These are phyloP conservation scores for Trichophyton benhamiae DNA, from an alignment of 2,329 filamentous ascomycete species.

Conservation along the genomic window DNA sequence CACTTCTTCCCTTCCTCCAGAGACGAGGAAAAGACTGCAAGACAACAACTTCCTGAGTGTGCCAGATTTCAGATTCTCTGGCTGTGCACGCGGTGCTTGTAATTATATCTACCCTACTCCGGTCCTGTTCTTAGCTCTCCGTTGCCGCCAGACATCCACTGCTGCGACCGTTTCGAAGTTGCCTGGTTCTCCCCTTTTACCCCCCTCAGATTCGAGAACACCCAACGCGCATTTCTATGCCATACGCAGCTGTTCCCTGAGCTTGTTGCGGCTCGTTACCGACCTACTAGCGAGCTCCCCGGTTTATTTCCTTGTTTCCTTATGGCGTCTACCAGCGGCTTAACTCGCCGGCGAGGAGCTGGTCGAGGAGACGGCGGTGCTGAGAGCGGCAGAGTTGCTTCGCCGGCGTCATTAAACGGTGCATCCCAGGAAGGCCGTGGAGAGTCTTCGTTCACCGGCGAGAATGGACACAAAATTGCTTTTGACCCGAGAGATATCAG, in stretches of 20 bases:
- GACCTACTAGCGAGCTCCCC: constrained; percentile 5
- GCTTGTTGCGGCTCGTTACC: constrained; percentile 9
- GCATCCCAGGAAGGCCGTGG: constrained; percentile 46
- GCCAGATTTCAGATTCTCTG: background rate
- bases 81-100: background rate
- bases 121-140: background rate
- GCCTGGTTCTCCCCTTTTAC: background rate
- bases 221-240: constrained; percentile 5
- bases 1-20: background rate
- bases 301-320: constrained; percentile 13
- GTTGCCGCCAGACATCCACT: constrained; percentile 1
- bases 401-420: constrained; percentile 48
- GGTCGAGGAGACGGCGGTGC: constrained; percentile 49
- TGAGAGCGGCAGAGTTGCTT: constrained; percentile 53
- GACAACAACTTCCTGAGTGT: background rate
- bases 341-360: constrained; percentile 57
- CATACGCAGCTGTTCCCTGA: constrained; percentile 9
- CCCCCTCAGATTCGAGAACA: constrained; percentile 2
- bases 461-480: constrained; percentile 97
- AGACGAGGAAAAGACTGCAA: background rate
- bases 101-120: background rate
- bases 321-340: constrained; percentile 59
- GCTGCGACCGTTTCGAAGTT: constrained; percentile 18
- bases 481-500: constrained; percentile 95
- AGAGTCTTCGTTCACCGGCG: constrained; percentile 73